Conservation (phyloP, 768 basidiomycete species). For the Rhizopogon rudus region DNA sequence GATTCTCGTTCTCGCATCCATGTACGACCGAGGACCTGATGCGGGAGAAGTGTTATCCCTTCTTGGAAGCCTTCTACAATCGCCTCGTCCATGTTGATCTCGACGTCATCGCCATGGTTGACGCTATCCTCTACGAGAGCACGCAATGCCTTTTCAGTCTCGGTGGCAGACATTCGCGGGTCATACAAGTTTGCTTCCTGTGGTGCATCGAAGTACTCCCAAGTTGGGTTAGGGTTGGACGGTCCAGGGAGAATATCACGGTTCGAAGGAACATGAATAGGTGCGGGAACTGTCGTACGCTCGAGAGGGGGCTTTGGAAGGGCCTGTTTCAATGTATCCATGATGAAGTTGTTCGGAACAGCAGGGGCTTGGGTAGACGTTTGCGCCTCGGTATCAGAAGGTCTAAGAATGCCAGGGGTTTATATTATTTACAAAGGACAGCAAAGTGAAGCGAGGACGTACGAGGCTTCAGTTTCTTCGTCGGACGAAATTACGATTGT, state of each 20-base stretch:
- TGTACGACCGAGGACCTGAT: constrained; percentile 77
- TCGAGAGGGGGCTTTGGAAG: constrained; percentile 7
- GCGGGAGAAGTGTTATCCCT: constrained; percentile 68
- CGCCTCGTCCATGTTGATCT: constrained; percentile 62
- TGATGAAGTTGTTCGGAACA: constrained; percentile 11
- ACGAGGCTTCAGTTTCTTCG: constrained; percentile 16
- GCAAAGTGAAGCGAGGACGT: neutral
- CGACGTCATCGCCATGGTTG: constrained; percentile 45
- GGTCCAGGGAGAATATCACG: constrained; percentile 11
- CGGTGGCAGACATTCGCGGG: constrained; percentile 36
- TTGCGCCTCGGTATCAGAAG: constrained; percentile 3
- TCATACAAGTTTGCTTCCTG: constrained; percentile 22
- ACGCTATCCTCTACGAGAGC: constrained; percentile 70
- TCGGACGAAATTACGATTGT: constrained; percentile 27
- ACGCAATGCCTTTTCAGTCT: constrained; percentile 74
- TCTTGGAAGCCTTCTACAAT: constrained; percentile 74
- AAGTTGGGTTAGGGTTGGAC: constrained; percentile 8
- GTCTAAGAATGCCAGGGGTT: neutral
- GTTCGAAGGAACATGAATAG: constrained; percentile 23
- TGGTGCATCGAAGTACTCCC: constrained; percentile 28
- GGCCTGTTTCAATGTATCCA: constrained; percentile 22
- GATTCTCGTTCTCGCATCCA: constrained; percentile 89
- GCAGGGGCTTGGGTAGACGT: neutral
- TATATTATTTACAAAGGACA: neutral
- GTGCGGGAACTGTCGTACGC: constrained; percentile 25